Base-by-base conservation (phyloP, 2,329 filamentous ascomycete species). In the Claviceps monticola region DNA sequence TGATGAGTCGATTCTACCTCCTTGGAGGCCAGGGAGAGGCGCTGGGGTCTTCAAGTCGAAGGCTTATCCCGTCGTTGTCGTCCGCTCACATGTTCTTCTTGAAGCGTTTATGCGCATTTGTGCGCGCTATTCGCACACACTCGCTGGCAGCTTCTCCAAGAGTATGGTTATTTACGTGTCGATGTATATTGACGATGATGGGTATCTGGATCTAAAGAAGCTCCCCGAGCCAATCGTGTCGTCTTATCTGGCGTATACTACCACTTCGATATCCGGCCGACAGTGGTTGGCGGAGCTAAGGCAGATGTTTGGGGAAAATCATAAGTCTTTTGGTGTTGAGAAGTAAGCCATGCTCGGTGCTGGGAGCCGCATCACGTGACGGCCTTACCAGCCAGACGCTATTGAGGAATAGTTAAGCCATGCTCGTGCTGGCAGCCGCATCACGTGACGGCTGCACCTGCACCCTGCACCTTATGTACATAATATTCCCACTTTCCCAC, bases 161-260 rank as follows among this genome's bases (percentile, higher is more conserved):
- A 23, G 21, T 21, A 51, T 51, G 50, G 48, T 51, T 16, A 5
- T 13, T 8, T 48, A 48, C 14, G 13, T 48, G 23, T 26, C 7
- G 21, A 23, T 43, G 13, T 51, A 48, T 37, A 17, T 51, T 16
- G 50, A 51, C n/a, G 21, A 51, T 4, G 50, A 51, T 37, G 50
- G 45, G 26, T 26, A 43, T 23, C 11, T 51, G 38, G 50, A 51
- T 23, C 21, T 43, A 23, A 38, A 26, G 16, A 23, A 43, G 14
- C 45, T 48, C 39, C 14, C 50, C 13, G 45, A 48, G 41, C 50
- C 50, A 23, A 29, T 51, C 45, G 14, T n/a, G 8, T 41, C 38
- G 38, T 50, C 41, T 23, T 50, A 45, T 45, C 39, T 37, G 36
- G 48, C 26, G 29, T 42, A 26, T 26, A 26, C 23, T 23, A 19